Conservation (phyloP, 345 rosid genomes). For the Heritiera fomes region DNA sequence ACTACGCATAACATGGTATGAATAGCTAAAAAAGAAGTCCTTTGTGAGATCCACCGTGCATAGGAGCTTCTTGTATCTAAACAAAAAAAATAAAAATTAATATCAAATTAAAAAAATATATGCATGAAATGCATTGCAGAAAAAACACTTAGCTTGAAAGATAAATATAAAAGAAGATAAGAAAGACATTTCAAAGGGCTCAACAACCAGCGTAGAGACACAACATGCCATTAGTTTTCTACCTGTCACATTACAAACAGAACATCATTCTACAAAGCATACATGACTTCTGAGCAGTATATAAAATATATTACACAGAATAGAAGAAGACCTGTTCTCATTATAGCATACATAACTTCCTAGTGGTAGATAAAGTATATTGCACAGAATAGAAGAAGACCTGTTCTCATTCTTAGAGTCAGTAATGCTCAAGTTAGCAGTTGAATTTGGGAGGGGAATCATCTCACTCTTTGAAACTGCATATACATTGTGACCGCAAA, state of each 20-base stretch:
- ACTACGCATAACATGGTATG: constrained; percentile 90
- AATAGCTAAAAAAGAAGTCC: constrained; percentile 99
- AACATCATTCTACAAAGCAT: constrained; percentile 17
- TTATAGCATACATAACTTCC: constrained; percentile 29
- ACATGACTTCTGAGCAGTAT: constrained; percentile 12
- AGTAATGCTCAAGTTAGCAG: constrained; percentile 40
- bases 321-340: constrained; percentile 72
- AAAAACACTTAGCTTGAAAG: not conserved
- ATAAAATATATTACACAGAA: not conserved
- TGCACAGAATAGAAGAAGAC: constrained; percentile 41
- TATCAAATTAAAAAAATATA: constrained; percentile 13
- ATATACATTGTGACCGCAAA: constrained; percentile 83
- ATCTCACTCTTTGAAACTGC: constrained; percentile 77
- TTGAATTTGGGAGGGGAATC: constrained; percentile 75
- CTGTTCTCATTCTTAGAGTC: constrained; percentile 78
- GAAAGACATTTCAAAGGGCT: not conserved
- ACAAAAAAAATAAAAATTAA: constrained; percentile 30
- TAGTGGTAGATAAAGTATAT: constrained; percentile 9
- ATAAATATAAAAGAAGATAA: not conserved
- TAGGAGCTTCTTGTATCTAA: constrained; percentile 97
- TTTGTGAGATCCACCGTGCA: constrained; percentile 89
- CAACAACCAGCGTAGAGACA: not conserved
- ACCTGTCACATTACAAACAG: constrained; percentile 9
- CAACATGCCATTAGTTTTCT: constrained; percentile 13
- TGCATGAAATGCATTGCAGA: not conserved